Conservation (phyloP, 1,284 basidiomycete genomes). For the Omphalotus olearius region DNA sequence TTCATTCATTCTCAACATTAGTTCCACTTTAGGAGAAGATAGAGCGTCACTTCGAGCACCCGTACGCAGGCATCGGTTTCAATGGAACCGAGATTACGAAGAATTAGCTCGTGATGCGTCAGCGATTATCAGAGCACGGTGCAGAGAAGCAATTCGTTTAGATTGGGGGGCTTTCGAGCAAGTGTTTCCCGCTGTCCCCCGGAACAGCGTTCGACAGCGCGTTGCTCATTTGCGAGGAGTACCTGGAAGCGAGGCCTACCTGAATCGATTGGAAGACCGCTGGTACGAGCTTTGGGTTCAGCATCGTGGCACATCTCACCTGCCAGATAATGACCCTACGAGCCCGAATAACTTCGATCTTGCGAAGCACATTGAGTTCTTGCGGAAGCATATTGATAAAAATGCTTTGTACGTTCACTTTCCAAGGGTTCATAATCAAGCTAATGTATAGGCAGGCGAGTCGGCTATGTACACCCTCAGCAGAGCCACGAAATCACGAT, state of each 20-base stretch:
- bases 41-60: slow-evolving; percentile 19
- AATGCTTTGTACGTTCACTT: slow-evolving; percentile 64
- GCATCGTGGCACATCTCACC: slow-evolving; percentile 58
- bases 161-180: slow-evolving; percentile 73
- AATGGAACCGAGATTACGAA: slow-evolving; percentile 84
- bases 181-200: slow-evolving; percentile 70
- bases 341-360: slow-evolving; percentile 76
- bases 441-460: slow-evolving; percentile 37
- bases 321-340: slow-evolving; percentile 70
- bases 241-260: slow-evolving; percentile 70
- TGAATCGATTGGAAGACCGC: slow-evolving; percentile 74
- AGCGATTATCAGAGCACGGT: slow-evolving; percentile 79
- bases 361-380: slow-evolving; percentile 70
- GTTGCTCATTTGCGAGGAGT: slow-evolving; percentile 55
- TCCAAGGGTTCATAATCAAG: slow-evolving; percentile 1
- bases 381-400: slow-evolving; percentile 81
- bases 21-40: neutral
- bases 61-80: slow-evolving; percentile 60
- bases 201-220: slow-evolving; percentile 66
- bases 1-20: neutral
- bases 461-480: slow-evolving; percentile 49
- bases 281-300: slow-evolving; percentile 78
- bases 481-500: slow-evolving; percentile 35
- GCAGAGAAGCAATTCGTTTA: slow-evolving; percentile 51
- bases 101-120: slow-evolving; percentile 83